These are phyloP conservation scores for Persicaria maculosa DNA, from an alignment of 148 eudicot genomes.

Conservation along the genomic window DNA sequence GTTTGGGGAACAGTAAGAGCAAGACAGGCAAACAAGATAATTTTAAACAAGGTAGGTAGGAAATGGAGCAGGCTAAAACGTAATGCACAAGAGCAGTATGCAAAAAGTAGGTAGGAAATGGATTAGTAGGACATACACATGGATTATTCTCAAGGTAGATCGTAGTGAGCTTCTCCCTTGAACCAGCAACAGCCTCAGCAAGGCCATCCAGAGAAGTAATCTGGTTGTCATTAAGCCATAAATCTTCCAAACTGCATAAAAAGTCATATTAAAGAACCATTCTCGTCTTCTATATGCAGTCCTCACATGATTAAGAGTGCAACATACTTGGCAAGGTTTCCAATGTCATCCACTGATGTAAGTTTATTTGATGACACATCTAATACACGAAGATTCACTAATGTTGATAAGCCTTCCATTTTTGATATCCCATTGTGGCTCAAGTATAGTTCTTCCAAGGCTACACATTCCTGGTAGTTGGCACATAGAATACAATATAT, in stretches of 20 bases:
- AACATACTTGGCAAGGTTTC: slow-evolving; percentile 57
- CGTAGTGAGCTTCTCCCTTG: slow-evolving; percentile 80
- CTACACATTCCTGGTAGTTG: slow-evolving; percentile 63
- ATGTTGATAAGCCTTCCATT: slow-evolving; percentile 82
- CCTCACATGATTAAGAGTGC: background rate
- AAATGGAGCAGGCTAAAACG: background rate
- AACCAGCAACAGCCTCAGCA: slow-evolving; percentile 67
- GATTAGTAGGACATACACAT: slow-evolving; percentile 48
- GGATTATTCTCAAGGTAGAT: slow-evolving; percentile 96
- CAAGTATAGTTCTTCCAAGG: slow-evolving; percentile 86
- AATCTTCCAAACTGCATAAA: slow-evolving; percentile 73
- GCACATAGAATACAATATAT: background rate
- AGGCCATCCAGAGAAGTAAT: slow-evolving; percentile 62
- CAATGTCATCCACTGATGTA: slow-evolving; percentile 62
- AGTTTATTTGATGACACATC: slow-evolving; percentile 91
- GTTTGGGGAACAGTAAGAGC: background rate
- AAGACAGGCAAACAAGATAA: background rate
- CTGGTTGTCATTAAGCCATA: slow-evolving; percentile 98
- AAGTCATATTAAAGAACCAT: slow-evolving; percentile 4
- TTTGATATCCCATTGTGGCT: slow-evolving; percentile 93
- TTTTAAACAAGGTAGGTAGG: background rate
- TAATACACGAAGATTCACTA: slow-evolving; percentile 73
- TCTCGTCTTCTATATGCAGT: background rate
- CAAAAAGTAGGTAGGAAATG: background rate
- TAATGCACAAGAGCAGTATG: background rate